Evolutionary conservation across 441 rosid species (phyloP).

Genomic region (Populus hybrid): DNA sequence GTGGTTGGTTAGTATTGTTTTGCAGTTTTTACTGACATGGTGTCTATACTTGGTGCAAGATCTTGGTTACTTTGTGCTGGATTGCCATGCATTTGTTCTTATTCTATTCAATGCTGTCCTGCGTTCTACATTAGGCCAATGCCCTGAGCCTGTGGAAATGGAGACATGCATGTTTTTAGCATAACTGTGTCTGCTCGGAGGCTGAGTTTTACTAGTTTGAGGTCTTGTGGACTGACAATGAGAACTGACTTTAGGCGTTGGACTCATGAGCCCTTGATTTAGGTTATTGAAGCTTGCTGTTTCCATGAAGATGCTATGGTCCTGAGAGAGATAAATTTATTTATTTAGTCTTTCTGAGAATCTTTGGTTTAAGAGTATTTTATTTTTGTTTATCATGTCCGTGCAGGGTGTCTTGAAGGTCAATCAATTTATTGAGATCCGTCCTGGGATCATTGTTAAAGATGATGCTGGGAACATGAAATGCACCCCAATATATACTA

Average conservation of each 20-base stretch:
- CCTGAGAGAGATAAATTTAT: neutral
- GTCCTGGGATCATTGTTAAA: constrained; percentile 86
- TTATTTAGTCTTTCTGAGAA: neutral
- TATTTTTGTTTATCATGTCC: neutral
- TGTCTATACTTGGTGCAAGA: neutral
- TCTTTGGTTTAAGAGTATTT: neutral
- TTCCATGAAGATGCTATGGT: neutral
- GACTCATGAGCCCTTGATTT: neutral
- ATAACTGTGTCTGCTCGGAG: neutral
- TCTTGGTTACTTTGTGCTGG: neutral
- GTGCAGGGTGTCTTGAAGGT: constrained; percentile 92
- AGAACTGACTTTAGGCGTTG: neutral
- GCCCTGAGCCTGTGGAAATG: neutral
- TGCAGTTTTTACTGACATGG: neutral
- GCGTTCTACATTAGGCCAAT: neutral
- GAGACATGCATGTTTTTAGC: neutral
- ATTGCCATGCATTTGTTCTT: neutral
- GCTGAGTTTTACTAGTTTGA: neutral
- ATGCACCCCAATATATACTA: too few relatives aligned
- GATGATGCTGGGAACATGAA: constrained; percentile 79
- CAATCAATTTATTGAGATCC: constrained; percentile 78
- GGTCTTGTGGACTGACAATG: neutral
- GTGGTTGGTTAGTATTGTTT: neutral
- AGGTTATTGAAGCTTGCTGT: neutral
- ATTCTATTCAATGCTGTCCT: neutral